Evolutionary conservation across 306 rosid species (phyloP).

Genomic region (Pyrus betulifolia): DNA sequence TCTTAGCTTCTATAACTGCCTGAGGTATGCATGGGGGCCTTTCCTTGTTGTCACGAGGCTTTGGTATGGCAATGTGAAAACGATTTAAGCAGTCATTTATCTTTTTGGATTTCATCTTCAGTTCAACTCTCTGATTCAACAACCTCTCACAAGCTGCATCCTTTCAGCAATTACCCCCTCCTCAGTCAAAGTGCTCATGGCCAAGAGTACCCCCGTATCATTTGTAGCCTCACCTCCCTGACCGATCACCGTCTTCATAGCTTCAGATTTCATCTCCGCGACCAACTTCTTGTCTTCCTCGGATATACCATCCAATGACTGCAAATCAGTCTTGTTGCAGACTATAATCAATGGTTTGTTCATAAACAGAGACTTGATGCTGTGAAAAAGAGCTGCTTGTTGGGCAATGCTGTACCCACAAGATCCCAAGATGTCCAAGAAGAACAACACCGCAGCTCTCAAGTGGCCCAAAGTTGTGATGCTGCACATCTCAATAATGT

Average conservation of each 20-base stretch:
- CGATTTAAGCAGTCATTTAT: slow-evolving; percentile 65
- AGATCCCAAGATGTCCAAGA: slow-evolving; percentile 81
- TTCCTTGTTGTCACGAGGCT: slow-evolving; percentile 77
- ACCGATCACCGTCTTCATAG: slow-evolving; percentile 64
- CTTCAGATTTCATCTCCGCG: slow-evolving; percentile 74
- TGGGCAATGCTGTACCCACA: slow-evolving; percentile 85
- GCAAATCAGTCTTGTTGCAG: slow-evolving; percentile 82
- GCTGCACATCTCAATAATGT: slow-evolving; percentile 94
- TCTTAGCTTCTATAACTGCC: slow-evolving; percentile 63
- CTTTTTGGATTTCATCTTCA: slow-evolving; percentile 78
- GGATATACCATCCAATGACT: slow-evolving; percentile 62
- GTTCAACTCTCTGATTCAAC: slow-evolving; percentile 71
- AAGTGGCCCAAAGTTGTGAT: slow-evolving; percentile 85
- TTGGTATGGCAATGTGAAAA: slow-evolving; percentile 76
- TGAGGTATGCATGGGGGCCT: slow-evolving; percentile 68
- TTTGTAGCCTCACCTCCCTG: slow-evolving; percentile 68
- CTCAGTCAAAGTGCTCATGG: slow-evolving; percentile 85
- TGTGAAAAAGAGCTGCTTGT: slow-evolving; percentile 87
- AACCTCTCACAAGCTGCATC: slow-evolving; percentile 81
- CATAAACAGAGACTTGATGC: slow-evolving; percentile 51
- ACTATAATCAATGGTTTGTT: slow-evolving; percentile 32
- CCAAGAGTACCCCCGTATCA: slow-evolving; percentile 51
- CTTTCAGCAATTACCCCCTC: slow-evolving; percentile 78
- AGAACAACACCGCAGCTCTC: slow-evolving; percentile 85
- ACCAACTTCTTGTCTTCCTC: slow-evolving; percentile 82